These are phyloP conservation scores for Stramenopiles sp. DNA, from an alignment of 352 stramenopile species.

Conservation along the genomic window DNA sequence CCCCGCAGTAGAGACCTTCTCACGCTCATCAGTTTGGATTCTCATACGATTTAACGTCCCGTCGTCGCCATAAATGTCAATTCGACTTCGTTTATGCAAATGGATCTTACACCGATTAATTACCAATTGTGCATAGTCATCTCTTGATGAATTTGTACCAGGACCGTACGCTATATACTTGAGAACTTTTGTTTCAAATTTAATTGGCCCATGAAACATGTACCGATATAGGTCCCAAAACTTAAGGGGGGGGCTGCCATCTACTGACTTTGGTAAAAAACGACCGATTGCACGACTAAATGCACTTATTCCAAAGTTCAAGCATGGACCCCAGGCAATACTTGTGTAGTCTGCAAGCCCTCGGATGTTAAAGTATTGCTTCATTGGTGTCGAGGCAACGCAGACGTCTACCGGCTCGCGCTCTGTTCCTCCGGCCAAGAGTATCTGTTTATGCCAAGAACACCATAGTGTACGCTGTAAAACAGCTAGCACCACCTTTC, in stretches of 20 bases:
- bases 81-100: background rate
- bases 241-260: background rate
- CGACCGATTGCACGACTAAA: background rate
- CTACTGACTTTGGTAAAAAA: background rate
- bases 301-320: background rate
- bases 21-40: background rate
- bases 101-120: background rate
- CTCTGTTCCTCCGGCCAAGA: background rate
- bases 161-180: background rate
- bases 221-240: constrained; percentile 2
- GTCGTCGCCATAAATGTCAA: background rate
- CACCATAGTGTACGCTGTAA: background rate
- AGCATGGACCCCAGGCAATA: background rate
- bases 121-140: background rate
- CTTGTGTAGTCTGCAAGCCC: background rate
- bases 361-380: background rate
- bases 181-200: background rate
- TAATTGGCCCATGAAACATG: background rate
- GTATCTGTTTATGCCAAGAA: background rate
- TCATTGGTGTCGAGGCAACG: background rate
- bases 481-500: background rate
- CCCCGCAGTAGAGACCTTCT: background rate
- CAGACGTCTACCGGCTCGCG: background rate
- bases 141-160: background rate
- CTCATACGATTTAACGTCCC: background rate